Conservation (phyloP, 306 rosid genomes). For the Begonia masoniana region DNA sequence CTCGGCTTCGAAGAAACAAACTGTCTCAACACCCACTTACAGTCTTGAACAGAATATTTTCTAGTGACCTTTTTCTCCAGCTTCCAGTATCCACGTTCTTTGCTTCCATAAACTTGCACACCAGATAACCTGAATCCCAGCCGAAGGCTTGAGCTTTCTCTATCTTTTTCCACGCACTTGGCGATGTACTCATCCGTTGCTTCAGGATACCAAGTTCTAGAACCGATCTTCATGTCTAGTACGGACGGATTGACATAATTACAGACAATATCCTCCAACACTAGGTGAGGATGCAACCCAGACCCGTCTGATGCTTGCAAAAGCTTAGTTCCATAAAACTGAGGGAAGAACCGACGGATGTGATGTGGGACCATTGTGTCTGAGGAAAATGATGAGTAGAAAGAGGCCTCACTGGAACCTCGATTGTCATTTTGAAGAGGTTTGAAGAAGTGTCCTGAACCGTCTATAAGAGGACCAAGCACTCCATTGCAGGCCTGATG, state of each 20-base stretch:
- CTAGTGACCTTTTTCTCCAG: constrained; percentile 24
- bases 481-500: constrained; percentile 44
- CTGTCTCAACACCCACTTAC: constrained; percentile 23
- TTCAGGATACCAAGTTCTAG: constrained; percentile 64
- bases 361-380: constrained; percentile 19
- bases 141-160: constrained; percentile 21
- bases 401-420: constrained; percentile 41
- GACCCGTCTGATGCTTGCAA: constrained; percentile 66
- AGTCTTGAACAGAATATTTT: constrained; percentile 18
- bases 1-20: constrained; percentile 36
- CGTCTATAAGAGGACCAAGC: constrained; percentile 67
- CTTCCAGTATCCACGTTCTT: constrained; percentile 41
- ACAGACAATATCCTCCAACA: constrained; percentile 33
- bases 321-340: constrained; percentile 35
- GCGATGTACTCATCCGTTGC: constrained; percentile 49
- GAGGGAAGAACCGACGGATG: constrained; percentile 41
- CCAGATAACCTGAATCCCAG: constrained; percentile 77
- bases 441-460: constrained; percentile 65
- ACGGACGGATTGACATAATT: constrained; percentile 26
- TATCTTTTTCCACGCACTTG: constrained; percentile 40
- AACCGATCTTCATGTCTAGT: constrained; percentile 65
- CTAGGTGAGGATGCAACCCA: constrained; percentile 52
- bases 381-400: constrained; percentile 29
- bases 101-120: constrained; percentile 24
- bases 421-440: constrained; percentile 57